Conservation (phyloP, 495 filamentous ascomycete genomes). For the Aspergillus heteromorphus region DNA sequence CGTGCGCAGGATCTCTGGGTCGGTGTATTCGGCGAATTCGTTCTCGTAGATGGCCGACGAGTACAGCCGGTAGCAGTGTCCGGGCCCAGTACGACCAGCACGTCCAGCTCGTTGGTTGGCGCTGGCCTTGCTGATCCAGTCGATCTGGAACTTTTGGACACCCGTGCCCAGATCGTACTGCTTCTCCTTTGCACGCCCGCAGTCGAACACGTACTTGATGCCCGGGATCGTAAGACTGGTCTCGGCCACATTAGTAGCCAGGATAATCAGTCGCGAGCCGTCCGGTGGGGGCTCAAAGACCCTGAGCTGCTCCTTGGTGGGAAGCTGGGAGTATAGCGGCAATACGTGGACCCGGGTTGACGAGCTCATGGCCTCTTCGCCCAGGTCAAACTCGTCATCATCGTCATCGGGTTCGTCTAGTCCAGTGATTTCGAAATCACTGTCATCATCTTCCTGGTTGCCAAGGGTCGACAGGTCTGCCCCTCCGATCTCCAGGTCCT, state of each 20-base stretch:
- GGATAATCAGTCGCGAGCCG: slow-evolving; percentile 77
- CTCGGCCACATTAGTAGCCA: slow-evolving; percentile 96
- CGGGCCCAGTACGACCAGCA: slow-evolving; percentile 91
- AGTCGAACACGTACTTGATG: slow-evolving; percentile 94
- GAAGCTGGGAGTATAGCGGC: slow-evolving; percentile 90
- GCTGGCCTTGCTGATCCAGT: slow-evolving; percentile 97
- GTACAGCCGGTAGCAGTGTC: slow-evolving; percentile 91
- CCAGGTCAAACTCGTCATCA: slow-evolving; percentile 56
- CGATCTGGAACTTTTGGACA: slow-evolving; percentile 90
- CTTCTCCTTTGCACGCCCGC: slow-evolving; percentile 85
- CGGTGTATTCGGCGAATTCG: slow-evolving; percentile 79
- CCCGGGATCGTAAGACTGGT: slow-evolving; percentile 95
- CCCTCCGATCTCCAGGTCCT: slow-evolving; percentile 80
- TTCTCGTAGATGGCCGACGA: slow-evolving; percentile 91
- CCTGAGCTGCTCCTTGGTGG: slow-evolving; percentile 83
- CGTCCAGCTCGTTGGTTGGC: slow-evolving; percentile 89
- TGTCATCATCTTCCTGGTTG: slow-evolving; percentile 25
- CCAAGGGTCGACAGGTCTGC: slow-evolving; percentile 41
- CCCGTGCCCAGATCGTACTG: slow-evolving; percentile 78
- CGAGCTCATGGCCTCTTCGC: slow-evolving; percentile 59
- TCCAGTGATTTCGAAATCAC: slow-evolving; percentile 44
- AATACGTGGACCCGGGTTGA: slow-evolving; percentile 73
- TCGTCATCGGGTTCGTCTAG: slow-evolving; percentile 49
- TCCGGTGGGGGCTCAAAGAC: slow-evolving; percentile 90
- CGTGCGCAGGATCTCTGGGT: slow-evolving; percentile 85